These are phyloP conservation scores for Umbelopsis sp. DNA, from an alignment of 371 early-diverging fungal species.

Conservation along the genomic window DNA sequence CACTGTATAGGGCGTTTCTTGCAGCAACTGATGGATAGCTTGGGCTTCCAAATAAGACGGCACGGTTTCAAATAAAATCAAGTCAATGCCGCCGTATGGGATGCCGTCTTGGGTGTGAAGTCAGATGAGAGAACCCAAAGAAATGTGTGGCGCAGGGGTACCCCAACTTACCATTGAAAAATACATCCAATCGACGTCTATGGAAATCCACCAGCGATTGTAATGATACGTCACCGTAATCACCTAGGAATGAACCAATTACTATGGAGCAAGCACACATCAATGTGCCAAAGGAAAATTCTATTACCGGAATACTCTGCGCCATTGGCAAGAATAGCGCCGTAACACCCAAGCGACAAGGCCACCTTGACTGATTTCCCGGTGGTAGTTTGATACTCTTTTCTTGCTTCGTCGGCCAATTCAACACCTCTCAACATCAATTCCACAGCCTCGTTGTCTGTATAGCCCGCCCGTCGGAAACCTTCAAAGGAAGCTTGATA, in stretches of 20 bases:
- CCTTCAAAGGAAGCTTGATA: constrained; percentile 53
- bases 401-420: constrained; percentile 46
- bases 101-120: not conserved
- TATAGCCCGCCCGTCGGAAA: constrained; percentile 38
- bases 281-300: no score
- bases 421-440: constrained; percentile 45
- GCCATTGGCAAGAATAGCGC: constrained; percentile 61
- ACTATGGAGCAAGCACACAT: not conserved
- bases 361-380: constrained; percentile 37
- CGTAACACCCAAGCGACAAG: constrained; percentile 62
- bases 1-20: constrained; percentile 18
- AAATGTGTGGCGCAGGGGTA: not conserved
- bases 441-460: constrained; percentile 28
- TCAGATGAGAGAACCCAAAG: not conserved
- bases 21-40: constrained; percentile 42
- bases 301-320: constrained; percentile 58
- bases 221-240: constrained; percentile 40
- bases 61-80: constrained; percentile 65
- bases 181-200: constrained; percentile 37
- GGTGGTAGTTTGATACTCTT: constrained; percentile 32
- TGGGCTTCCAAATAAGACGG: constrained; percentile 56
- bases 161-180: constrained; percentile 23
- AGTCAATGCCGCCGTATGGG: constrained; percentile 35
- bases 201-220: constrained; percentile 52
- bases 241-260: constrained; percentile 22